Base-by-base conservation (phyloP, 306 rosid species). In the Vigna reflexopilosa region DNA sequence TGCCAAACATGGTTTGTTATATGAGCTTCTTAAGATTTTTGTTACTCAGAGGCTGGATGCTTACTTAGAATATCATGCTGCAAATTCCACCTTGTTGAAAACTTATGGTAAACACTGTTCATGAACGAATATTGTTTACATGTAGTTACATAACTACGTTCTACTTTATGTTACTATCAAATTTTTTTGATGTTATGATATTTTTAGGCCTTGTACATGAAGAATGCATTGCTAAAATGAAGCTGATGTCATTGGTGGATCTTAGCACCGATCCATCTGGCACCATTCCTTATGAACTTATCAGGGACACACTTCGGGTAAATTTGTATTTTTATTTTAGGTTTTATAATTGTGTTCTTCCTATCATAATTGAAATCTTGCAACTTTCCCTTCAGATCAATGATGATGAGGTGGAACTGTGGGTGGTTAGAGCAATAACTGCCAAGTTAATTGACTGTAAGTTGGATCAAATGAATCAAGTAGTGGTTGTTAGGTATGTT, bases 391-490 rank as follows among this genome's bases (percentile, higher is more conserved):
- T 83, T 64, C 84, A 96, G 99, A 85, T 96, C 67, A 85, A 85
- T 56, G 99, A 93, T 32, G 94, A 96, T 9, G 94, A 86, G 86
- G 99, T 93, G 48, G 98, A 96, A 75, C 73, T 71, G 6, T 93
- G 97, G 98, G 94, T 96, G 67, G 94, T 93, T 52, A 96, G 86
- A 89, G 97, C 93, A 64, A 91, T 96, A 72, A 87, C 96, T 32
- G 90, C 97, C 3, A 93, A 90, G 89, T 82, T 96, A 76, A 75
- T 93, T 51, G 93, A 91, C 87, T 90, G 99, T 81, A 93, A 96
- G 91, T 87, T 96, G 88, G 98, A 96, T 81, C 99, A 93, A 87
- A 91, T 96, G 99, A 96, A 96, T 83, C 86, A 91, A 86, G 89
- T 93, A 56, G 93, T 91, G 16, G 72, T 86, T 79, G 98, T 93